phyloP scores from a whole-genome alignment of 2,329 filamentous ascomycete species.

The Talaromyces rugulosus region DNA sequence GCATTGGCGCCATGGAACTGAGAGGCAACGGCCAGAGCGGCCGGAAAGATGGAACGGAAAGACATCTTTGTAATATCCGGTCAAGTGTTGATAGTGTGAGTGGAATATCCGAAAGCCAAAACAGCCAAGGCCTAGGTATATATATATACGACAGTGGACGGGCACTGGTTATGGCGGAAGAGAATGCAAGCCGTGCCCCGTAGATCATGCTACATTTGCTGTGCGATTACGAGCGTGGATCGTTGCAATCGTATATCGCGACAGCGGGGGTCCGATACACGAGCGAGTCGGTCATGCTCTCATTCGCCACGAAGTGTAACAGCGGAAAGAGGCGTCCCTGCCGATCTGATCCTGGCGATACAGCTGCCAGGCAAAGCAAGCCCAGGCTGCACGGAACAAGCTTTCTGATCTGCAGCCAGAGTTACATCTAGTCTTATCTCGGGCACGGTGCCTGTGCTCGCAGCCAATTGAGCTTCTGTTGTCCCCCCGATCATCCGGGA shows the following conservation, averaged over 20 bases:
- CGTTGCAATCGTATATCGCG: background rate
- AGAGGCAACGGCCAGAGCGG: constrained; percentile 2
- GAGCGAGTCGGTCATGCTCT: background rate
- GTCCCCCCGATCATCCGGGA: background rate
- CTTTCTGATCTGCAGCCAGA: constrained; percentile 1
- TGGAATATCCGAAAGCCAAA: background rate
- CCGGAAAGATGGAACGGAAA: constrained; percentile 11
- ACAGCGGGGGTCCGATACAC: background rate
- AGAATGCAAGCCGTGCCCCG: background rate
- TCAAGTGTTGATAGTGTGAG: background rate
- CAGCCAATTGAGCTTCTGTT: background rate
- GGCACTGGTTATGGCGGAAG: background rate
- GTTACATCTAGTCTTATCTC: background rate
- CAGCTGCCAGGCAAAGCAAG: background rate
- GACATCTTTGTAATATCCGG: background rate
- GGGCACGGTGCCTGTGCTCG: background rate
- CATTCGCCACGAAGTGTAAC: background rate
- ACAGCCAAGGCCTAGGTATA: background rate
- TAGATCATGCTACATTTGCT: background rate
- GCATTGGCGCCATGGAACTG: constrained; percentile 25
- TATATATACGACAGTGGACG: background rate
- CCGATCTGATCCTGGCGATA: background rate
- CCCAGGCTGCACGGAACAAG: background rate
- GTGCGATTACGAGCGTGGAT: background rate
- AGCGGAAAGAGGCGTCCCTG: background rate